These are phyloP conservation scores for Clavariopsis aquatica DNA, from an alignment of 495 filamentous ascomycete genomes.

Conservation along the genomic window DNA sequence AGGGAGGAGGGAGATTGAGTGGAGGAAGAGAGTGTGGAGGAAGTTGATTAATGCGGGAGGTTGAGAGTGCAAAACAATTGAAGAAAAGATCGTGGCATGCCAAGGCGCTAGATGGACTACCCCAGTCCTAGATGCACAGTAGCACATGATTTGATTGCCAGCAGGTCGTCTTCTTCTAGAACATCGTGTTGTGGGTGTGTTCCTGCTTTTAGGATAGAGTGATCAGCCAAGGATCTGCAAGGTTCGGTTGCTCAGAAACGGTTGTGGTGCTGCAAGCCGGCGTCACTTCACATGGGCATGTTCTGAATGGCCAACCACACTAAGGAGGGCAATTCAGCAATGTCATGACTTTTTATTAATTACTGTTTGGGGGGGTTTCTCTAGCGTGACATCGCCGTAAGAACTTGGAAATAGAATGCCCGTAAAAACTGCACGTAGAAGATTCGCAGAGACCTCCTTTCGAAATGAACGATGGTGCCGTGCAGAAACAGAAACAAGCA, in stretches of 20 bases:
- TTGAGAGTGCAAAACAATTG: background rate
- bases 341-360: conserved; percentile 25
- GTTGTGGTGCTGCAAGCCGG: conserved; percentile 21
- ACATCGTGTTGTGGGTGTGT: conserved; percentile 23
- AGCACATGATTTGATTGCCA: background rate
- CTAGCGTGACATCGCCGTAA: background rate
- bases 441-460: background rate
- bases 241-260: conserved; percentile 4
- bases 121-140: background rate
- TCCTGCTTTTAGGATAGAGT: conserved; percentile 34
- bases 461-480: background rate
- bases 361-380: conserved; percentile 1
- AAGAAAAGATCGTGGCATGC: background rate
- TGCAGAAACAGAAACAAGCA: conserved; percentile 10
- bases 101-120: background rate
- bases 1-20: background rate
- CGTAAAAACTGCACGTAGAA: background rate
- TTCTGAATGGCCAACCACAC: background rate
- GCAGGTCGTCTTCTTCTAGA: conserved; percentile 13
- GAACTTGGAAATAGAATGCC: conserved; percentile 9
- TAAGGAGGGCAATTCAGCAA: background rate
- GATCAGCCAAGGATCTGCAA: conserved; percentile 14
- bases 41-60: background rate
- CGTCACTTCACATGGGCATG: conserved; percentile 16
- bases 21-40: background rate